Base-by-base conservation (phyloP, 2,329 filamentous ascomycete species). In the Chaetomiaceae sp. region DNA sequence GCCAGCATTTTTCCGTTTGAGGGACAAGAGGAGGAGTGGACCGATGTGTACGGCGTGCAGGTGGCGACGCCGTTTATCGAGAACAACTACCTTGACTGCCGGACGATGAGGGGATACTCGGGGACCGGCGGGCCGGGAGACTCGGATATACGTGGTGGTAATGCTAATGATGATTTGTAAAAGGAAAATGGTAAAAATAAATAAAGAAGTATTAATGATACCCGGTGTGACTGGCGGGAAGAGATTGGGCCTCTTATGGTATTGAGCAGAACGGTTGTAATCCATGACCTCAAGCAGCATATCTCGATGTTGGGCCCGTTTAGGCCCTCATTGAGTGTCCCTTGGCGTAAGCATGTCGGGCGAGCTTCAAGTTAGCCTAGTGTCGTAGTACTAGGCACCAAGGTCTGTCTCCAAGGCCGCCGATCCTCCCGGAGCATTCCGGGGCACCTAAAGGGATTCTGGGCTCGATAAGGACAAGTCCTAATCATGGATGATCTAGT, bases 11-110 rank as follows among this genome's bases (percentile, higher is more conserved):
- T 62, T 6, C 64, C 66, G 3, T 59, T 68, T 33, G 2, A 54
- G 14, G 56, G 47, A 12, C 40, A 2, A 15, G 47, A 55, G 51
- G 45, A 37, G 54, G 56, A 47, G 53, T 65, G 56, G 60, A 51
- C 47, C 0, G 59, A 58, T 12, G 63, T 68, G 8, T 64, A 63
- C 29, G 67, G 66, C 17, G 58, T 68, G 37, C 61, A 66, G 51
- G 51, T 69, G 44, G 63, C 67, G 27, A 68, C 67, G 43, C 64
- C 66, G 1, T 69, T 68, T 38, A 64, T 66, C 38, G 66, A 69
- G 59, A 68, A 65, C 42, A 68, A 68, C 43, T 63, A 63, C 46
- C 59, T 68, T 42, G 61, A 65, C 23, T 69, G 67, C 54, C 45
- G 47, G 31, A 53, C 54, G 5, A 60, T 69, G 59, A 51, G 59